A percentile compares a stretch with the other conserved stretches of the same genome.
Conservation (phyloP, 345 rosid species). For the Lenwebbia sp. region DNA sequence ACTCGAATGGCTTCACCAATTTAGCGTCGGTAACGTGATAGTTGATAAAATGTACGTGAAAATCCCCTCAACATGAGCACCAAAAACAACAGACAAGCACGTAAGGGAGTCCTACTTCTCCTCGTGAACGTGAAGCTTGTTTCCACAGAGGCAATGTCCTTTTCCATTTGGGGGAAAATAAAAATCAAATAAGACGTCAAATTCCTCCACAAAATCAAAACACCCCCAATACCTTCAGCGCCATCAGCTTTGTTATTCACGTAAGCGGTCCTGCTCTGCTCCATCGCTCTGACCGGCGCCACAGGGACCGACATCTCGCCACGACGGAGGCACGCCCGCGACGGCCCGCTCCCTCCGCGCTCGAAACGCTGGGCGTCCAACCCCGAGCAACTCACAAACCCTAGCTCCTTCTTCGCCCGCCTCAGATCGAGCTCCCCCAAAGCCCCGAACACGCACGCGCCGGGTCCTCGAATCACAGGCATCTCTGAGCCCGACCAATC, state of each 20-base stretch:
- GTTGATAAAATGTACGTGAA: background rate
- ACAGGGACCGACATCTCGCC: constrained; percentile 12
- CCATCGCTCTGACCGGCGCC: constrained; percentile 31
- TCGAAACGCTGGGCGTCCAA: background rate
- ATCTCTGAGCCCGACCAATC: background rate
- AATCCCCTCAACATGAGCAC: background rate
- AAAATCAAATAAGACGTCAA: background rate
- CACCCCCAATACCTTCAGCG: background rate
- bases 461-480: constrained; percentile 5
- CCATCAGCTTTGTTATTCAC: constrained; percentile 1
- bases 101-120: background rate
- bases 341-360: background rate
- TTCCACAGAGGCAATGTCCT: background rate
- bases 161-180: background rate
- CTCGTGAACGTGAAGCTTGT: background rate
- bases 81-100: background rate
- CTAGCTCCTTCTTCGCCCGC: constrained; percentile 3
- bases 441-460: constrained; percentile 8
- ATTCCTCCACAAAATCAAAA: background rate
- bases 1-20: background rate
- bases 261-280: constrained; percentile 20
- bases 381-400: constrained; percentile 1
- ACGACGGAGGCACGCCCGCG: background rate
- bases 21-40: background rate
- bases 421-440: constrained; percentile 1